Evolutionary conservation across 352 stramenopile species (phyloP).

Genomic region (Thraustotheca clavata): DNA sequence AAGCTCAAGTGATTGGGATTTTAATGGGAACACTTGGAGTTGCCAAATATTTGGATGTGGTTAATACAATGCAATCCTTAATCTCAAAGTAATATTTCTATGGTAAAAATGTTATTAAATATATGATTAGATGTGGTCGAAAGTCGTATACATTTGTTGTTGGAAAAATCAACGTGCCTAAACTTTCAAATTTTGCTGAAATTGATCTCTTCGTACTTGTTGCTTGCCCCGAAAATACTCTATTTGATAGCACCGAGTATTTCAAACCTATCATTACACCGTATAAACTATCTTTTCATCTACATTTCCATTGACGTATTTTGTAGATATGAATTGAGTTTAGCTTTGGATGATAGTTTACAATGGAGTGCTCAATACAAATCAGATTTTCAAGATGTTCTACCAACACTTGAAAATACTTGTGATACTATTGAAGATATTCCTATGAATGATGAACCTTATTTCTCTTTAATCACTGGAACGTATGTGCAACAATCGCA

Average conservation of each 20-base stretch:
- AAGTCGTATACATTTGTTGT: constrained; percentile 96
- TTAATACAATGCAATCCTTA: constrained; percentile 78
- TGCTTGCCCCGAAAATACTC: constrained; percentile 91
- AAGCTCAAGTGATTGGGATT: constrained; percentile 93
- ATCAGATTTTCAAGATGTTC: constrained; percentile 74
- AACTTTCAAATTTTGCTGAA: constrained; percentile 96
- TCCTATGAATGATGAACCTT: constrained; percentile 52
- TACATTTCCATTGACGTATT: background rate
- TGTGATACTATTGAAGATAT: constrained; percentile 23
- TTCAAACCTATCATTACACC: constrained; percentile 92
- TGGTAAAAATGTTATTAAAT: background rate
- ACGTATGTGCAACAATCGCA: constrained; percentile 49
- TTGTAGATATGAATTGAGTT: constrained; percentile 81
- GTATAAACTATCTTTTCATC: constrained; percentile 12
- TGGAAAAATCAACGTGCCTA: constrained; percentile 95
- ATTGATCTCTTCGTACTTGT: constrained; percentile 97
- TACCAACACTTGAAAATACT: constrained; percentile 39
- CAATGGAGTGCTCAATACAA: constrained; percentile 85
- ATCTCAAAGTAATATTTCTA: constrained; percentile 65
- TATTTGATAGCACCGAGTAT: constrained; percentile 90
- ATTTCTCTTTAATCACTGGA: constrained; percentile 74
- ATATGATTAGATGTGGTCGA: constrained; percentile 62
- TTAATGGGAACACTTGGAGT: constrained; percentile 93
- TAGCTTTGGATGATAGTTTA: constrained; percentile 82
- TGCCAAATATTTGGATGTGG: constrained; percentile 86